phyloP scores from a whole-genome alignment of 2,329 filamentous ascomycete species.

The Fusarium sp. region DNA sequence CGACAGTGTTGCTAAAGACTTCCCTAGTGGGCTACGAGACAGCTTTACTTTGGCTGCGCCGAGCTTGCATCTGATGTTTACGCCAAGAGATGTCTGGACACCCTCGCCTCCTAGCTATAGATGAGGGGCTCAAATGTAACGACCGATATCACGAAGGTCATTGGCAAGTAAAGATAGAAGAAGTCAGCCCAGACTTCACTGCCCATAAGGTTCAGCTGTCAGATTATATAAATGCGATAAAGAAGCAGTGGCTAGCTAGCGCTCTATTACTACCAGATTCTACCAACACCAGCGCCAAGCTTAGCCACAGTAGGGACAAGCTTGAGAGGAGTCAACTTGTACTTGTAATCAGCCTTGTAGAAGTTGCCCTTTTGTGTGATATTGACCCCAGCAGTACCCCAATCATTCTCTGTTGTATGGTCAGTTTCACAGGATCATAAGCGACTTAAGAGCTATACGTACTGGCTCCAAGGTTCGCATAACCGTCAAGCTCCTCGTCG shows the following conservation, averaged over 20 bases:
- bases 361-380: constrained; percentile 65
- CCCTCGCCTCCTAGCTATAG: not conserved
- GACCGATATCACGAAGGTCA: no score
- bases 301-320: constrained; percentile 58
- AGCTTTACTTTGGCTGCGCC: not conserved
- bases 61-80: not conserved
- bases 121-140: not conserved
- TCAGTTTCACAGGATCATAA: constrained; percentile 45
- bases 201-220: no score
- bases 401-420: constrained; percentile 56
- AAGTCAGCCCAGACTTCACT: no score
- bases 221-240: no score
- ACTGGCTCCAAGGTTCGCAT: constrained; percentile 65
- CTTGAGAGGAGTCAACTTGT: constrained; percentile 60
- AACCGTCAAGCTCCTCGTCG: constrained; percentile 67
- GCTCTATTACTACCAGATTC: constrained; percentile 44
- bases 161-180: no score
- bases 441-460: constrained; percentile 38
- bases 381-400: constrained; percentile 61
- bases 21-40: not conserved
- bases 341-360: constrained; percentile 61
- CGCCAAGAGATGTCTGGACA: not conserved
- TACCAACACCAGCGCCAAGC: constrained; percentile 60
- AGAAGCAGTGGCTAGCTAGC: no score
- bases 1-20: not conserved